Evolutionary conservation across 1,139 yeast genomes (phyloP).

Genomic region (Saccharomyces hybrid): DNA sequence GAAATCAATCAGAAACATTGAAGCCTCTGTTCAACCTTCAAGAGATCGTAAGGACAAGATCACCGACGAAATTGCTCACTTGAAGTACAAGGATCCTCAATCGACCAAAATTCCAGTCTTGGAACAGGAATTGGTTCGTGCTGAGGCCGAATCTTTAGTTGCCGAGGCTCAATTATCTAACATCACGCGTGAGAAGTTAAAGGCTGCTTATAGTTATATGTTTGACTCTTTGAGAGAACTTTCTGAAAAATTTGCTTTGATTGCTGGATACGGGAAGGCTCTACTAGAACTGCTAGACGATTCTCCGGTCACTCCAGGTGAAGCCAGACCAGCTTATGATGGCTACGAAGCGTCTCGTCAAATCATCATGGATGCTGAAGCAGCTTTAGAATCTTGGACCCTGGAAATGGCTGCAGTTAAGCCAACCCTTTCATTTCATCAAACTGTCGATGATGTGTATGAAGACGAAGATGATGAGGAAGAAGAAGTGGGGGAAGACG

Average conservation of each 20-base stretch:
- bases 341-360: slow-evolving; percentile 85
- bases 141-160: slow-evolving; percentile 83
- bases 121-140: slow-evolving; percentile 84
- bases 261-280: slow-evolving; percentile 88
- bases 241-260: slow-evolving; percentile 76
- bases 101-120: slow-evolving; percentile 73
- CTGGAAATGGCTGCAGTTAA: slow-evolving; percentile 72
- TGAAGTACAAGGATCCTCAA: slow-evolving; percentile 79
- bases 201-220: slow-evolving; percentile 78
- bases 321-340: slow-evolving; percentile 80
- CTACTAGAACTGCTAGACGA: slow-evolving; percentile 75
- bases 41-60: slow-evolving; percentile 81
- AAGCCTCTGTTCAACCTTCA: slow-evolving; percentile 80
- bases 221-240: slow-evolving; percentile 77
- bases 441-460: slow-evolving; percentile 56
- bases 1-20: slow-evolving; percentile 76
- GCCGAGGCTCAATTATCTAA: slow-evolving; percentile 87
- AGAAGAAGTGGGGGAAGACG: slow-evolving; percentile 9
- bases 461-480: slow-evolving; percentile 53
- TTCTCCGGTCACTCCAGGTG: slow-evolving; percentile 85
- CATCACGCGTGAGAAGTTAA: slow-evolving; percentile 79
- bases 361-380: slow-evolving; percentile 78
- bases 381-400: slow-evolving; percentile 78
- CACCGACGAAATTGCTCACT: slow-evolving; percentile 75
- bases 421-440: slow-evolving; percentile 77